Percentiles rank a stretch among this genome's conserved stretches.
Conservation (phyloP, 1,139 yeast species). For the Debaryomycetaceae sp. region DNA sequence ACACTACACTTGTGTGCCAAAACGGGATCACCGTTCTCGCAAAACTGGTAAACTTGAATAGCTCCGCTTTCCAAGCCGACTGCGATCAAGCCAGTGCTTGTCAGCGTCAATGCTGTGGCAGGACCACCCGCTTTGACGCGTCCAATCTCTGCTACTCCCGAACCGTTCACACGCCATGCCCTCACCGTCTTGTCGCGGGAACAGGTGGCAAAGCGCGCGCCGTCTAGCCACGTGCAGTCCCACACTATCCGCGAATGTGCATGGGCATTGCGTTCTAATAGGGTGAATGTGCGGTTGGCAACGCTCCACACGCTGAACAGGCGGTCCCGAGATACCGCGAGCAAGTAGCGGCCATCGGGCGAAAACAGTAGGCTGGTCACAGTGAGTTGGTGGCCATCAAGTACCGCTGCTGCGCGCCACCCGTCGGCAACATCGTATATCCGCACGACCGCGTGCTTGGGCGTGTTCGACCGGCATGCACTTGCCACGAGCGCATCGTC, state of each 20-base stretch:
- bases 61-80: constrained; percentile 65
- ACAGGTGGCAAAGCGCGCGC: constrained; percentile 56
- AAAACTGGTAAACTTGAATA: constrained; percentile 13
- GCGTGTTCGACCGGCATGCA: constrained; percentile 82
- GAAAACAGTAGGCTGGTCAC: constrained; percentile 77
- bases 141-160: constrained; percentile 16
- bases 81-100: constrained; percentile 28
- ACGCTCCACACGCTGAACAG: constrained; percentile 71
- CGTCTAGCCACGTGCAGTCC: constrained; percentile 77
- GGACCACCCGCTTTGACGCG: constrained; percentile 39
- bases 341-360: constrained; percentile 51
- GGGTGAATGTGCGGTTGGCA: constrained; percentile 28
- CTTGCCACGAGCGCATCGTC: constrained; percentile 64
- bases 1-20: constrained; percentile 21
- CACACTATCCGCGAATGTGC: constrained; percentile 91
- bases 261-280: constrained; percentile 41
- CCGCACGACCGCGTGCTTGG: constrained; percentile 78
- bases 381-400: constrained; percentile 65
- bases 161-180: constrained; percentile 43
- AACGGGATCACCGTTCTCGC: constrained; percentile 15
- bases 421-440: constrained; percentile 50
- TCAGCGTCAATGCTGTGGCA: constrained; percentile 63
- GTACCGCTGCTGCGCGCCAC: constrained; percentile 26
- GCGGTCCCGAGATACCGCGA: constrained; percentile 88
- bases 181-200: constrained; percentile 80